Base-by-base conservation (phyloP, 352 stramenopile genomes). In the Globisporangium acanthophoron region DNA sequence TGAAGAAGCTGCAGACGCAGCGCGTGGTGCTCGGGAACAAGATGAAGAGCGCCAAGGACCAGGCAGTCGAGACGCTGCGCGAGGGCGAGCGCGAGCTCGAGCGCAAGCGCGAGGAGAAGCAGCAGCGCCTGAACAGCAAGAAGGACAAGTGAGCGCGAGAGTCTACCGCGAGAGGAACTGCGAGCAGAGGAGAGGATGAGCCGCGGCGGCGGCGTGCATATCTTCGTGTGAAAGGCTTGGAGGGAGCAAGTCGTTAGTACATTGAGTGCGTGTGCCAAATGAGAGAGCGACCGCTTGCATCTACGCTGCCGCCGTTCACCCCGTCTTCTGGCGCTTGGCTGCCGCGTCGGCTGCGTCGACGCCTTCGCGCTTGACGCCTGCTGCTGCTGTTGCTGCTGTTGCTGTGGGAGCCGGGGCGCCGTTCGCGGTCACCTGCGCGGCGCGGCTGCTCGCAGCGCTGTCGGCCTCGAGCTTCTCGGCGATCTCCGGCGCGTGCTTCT, bases 401-500 rank as follows among this genome's bases (percentile, higher is more conserved):
- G 33, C 35, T 11, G 55, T 20, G 7, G 55, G 47, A 1, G 56
- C 57, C 0, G 56, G 35, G 3, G 45, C 55, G 9, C 55, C 55
- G 24, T 29, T 54, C 0, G 55, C 45, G 39, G 48, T 61, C 45
- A 33, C 55, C 46, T 61, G 55, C 18, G 56, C 56, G 52, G 56
- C 29, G 54, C 54, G 27, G n/a, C 43, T n/a, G 49, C 54, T 56
- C n/a, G 47, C 43, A 21, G 41, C 21, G 31, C 85, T 72, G 24
- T 76, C 78, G 44, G 56, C 71, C 46, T 88, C 80, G 45, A 90
- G 56, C 63, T 90, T 92, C 58, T 89, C 78, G 9, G 81, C 77
- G 55, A 93, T 90, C 56, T 94, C 85, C 0, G 85, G 85, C n/a
- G 81, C 81, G 54, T 94, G 79, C 64, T 90, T 90, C 56, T 92